phyloP scores from a whole-genome alignment of 2,329 filamentous ascomycete genomes.

The Exophiala lecanii-corni region DNA sequence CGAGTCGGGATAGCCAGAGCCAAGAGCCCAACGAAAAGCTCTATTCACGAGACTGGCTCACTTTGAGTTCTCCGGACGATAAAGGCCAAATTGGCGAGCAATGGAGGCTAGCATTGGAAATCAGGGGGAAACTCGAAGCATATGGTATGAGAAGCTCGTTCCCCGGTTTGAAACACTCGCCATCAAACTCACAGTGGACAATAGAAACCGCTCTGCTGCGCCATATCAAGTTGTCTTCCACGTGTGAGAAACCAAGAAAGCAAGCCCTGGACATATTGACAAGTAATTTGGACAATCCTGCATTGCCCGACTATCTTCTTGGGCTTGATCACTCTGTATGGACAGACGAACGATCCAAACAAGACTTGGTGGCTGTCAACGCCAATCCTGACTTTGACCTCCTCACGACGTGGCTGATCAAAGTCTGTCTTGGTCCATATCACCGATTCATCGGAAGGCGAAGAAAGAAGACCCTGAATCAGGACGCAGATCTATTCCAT shows the following conservation, averaged over 20 bases:
- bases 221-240: neutral
- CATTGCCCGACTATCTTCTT: conserved; percentile 2
- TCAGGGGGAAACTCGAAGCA: conserved; percentile 3
- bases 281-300: neutral
- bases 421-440: neutral
- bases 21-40: neutral
- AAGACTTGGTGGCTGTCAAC: conserved; percentile 5
- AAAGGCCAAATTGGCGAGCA: neutral
- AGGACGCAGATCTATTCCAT: neutral
- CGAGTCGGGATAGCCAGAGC: neutral
- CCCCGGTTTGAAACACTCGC: neutral
- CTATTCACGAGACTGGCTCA: conserved; percentile 1
- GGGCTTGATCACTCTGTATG: conserved; percentile 2
- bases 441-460: conserved; percentile 2
- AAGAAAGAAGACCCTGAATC: neutral
- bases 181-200: too few relatives aligned
- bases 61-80: neutral
- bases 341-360: neutral
- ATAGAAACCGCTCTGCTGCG: neutral
- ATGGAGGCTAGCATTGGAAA: neutral
- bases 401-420: conserved; percentile 2
- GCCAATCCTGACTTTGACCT: neutral
- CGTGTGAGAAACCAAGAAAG: neutral
- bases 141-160: neutral
- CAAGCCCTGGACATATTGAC: conserved; percentile 1